A percentile compares a stretch with the other conserved stretches of the same genome.
Conservation (phyloP, 192 early-diverging fungal genomes). For the Coemansia sp. region DNA sequence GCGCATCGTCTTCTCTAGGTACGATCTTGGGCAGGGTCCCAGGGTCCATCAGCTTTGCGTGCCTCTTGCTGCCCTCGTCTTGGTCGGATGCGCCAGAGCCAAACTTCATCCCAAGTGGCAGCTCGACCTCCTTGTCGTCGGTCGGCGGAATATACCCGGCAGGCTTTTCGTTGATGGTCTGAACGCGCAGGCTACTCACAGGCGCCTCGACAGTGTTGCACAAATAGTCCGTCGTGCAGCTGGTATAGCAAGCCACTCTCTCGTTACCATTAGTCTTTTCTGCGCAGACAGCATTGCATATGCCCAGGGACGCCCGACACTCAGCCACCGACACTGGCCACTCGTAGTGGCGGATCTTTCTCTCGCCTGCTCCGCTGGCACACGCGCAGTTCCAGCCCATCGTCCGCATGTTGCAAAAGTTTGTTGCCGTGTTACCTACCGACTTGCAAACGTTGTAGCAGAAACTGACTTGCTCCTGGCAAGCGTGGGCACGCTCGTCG, state of each 20-base stretch:
- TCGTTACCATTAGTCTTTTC: slow-evolving; percentile 22
- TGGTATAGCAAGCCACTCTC: slow-evolving; percentile 33
- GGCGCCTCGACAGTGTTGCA: slow-evolving; percentile 49
- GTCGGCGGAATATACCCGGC: slow-evolving; percentile 44
- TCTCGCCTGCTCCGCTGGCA: slow-evolving; percentile 22
- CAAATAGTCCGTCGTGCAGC: slow-evolving; percentile 41
- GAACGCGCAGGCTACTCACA: slow-evolving; percentile 42
- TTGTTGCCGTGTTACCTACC: slow-evolving; percentile 32
- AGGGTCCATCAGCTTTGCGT: slow-evolving; percentile 26
- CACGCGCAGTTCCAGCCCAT: slow-evolving; percentile 58
- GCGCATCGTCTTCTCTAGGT: slow-evolving; percentile 19
- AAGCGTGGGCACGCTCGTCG: slow-evolving; percentile 42
- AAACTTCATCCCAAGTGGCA: slow-evolving; percentile 57
- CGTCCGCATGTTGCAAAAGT: slow-evolving; percentile 57
- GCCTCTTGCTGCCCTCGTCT: slow-evolving; percentile 8
- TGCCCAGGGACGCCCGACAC: slow-evolving; percentile 41
- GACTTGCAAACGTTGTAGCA: slow-evolving; percentile 51
- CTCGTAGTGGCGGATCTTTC: slow-evolving; percentile 31
- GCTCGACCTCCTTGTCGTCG: slow-evolving; percentile 46
- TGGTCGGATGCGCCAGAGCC: slow-evolving; percentile 17
- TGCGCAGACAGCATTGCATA: slow-evolving; percentile 35
- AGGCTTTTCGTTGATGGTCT: slow-evolving; percentile 35
- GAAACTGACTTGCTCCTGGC: slow-evolving; percentile 55
- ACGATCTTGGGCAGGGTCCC: slow-evolving; percentile 41
- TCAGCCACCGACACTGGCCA: slow-evolving; percentile 47